Conservation (phyloP, 805 yeast species). For the Ogataea methylovora region DNA sequence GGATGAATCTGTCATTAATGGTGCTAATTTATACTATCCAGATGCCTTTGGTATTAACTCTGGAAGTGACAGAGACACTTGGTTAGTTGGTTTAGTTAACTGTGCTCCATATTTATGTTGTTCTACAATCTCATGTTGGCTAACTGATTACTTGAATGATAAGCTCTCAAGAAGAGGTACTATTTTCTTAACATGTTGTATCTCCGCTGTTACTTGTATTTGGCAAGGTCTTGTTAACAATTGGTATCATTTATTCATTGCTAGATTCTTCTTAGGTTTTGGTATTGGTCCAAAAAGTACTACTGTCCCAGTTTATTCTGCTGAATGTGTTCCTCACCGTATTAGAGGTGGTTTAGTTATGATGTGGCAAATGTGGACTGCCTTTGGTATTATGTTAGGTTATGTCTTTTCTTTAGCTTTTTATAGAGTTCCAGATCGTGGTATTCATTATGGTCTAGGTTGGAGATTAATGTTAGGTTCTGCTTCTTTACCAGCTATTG, state of each 20-base stretch:
- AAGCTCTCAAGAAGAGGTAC: conserved; percentile 58
- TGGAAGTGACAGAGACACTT: conserved; percentile 39
- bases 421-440: conserved; percentile 40
- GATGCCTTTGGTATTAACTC: conserved; percentile 41
- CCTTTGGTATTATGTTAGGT: conserved; percentile 69
- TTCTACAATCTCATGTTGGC: conserved; percentile 54
- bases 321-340: conserved; percentile 56
- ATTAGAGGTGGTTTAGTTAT: conserved; percentile 63
- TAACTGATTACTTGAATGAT: conserved; percentile 51
- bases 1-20: conserved; percentile 72
- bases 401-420: conserved; percentile 60
- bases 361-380: conserved; percentile 74
- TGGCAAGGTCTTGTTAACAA: conserved; percentile 60
- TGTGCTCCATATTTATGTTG: conserved; percentile 68
- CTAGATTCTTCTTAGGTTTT: conserved; percentile 57
- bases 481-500: conserved; percentile 59
- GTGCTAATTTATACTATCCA: conserved; percentile 62
- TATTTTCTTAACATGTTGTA: conserved; percentile 54
- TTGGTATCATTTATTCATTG: conserved; percentile 65
- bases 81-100: conserved; percentile 57
- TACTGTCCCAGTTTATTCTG: conserved; percentile 66
- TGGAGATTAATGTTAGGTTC: conserved; percentile 70
- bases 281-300: conserved; percentile 72
- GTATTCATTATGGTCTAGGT: conserved; percentile 44
- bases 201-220: conserved; percentile 55